These are phyloP conservation scores for Coemansia sp. DNA, from an alignment of 192 early-diverging fungal species.

Conservation along the genomic window DNA sequence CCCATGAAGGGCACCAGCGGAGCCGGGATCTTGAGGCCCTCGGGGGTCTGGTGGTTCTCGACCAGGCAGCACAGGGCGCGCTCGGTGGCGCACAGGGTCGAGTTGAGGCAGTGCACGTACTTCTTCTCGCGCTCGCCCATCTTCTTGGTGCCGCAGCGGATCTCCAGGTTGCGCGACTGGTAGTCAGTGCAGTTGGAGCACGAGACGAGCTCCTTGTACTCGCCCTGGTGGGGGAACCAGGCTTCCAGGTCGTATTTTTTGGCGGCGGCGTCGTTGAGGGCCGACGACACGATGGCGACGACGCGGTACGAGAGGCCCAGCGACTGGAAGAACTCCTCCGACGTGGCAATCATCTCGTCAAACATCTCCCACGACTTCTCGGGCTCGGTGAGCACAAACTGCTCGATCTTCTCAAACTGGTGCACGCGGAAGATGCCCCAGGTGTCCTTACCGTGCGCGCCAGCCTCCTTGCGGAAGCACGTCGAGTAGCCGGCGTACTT, in stretches of 20 bases:
- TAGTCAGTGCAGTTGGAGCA: slow-evolving; percentile 99
- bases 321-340: slow-evolving; percentile 95
- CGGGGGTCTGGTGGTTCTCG: slow-evolving; percentile 93
- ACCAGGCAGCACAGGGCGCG: slow-evolving; percentile 91
- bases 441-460: slow-evolving; percentile 93
- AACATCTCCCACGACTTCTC: slow-evolving; percentile 99
- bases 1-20: slow-evolving; percentile 91
- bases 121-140: slow-evolving; percentile 90
- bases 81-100: slow-evolving; percentile 94
- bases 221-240: slow-evolving; percentile 98
- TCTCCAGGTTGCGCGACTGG: slow-evolving; percentile 91
- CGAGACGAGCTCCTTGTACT: slow-evolving; percentile 97
- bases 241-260: slow-evolving; percentile 99
- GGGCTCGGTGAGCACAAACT: slow-evolving; percentile 94
- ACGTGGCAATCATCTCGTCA: slow-evolving; percentile 86
- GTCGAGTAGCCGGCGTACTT: slow-evolving; percentile 96
- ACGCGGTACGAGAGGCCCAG: slow-evolving; percentile 93
- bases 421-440: slow-evolving; percentile 99
- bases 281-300: slow-evolving; percentile 93
- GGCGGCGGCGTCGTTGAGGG: slow-evolving; percentile 98
- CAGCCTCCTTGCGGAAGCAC: slow-evolving; percentile 99
- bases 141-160: slow-evolving; percentile 96
- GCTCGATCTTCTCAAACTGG: slow-evolving; percentile 99
- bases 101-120: slow-evolving; percentile 97
- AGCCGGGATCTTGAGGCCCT: slow-evolving; percentile 84